These are phyloP conservation scores for Mycena sanguinolenta DNA, from an alignment of 768 basidiomycete genomes.

Conservation along the genomic window DNA sequence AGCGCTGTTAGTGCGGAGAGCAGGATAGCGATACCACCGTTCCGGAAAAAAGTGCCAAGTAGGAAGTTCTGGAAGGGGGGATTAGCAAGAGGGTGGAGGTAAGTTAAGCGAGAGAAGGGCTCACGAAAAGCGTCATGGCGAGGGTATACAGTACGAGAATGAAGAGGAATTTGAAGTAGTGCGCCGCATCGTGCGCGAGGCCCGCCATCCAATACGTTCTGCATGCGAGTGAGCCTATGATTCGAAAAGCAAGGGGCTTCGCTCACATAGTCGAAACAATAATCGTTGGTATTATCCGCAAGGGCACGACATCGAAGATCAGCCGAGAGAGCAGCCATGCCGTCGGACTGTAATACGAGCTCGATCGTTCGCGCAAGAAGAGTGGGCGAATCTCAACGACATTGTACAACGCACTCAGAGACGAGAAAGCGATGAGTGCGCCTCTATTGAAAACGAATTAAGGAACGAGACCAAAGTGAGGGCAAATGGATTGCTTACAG, in stretches of 20 bases:
- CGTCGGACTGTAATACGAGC: slow-evolving; percentile 89
- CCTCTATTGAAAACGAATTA: slow-evolving; percentile 62
- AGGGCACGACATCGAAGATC: slow-evolving; percentile 89
- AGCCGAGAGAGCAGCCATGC: slow-evolving; percentile 93
- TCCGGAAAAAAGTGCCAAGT: slow-evolving; percentile 84
- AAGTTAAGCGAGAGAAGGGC: slow-evolving; percentile 42
- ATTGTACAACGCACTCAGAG: slow-evolving; percentile 91
- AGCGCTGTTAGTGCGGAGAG: slow-evolving; percentile 82
- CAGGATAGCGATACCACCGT: slow-evolving; percentile 93
- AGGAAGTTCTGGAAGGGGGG: slow-evolving; percentile 81
- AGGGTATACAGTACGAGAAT: slow-evolving; percentile 89
- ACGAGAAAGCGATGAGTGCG: slow-evolving; percentile 91
- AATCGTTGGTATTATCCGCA: slow-evolving; percentile 91
- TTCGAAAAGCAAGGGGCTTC: slow-evolving; percentile 1
- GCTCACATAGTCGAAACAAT: slow-evolving; percentile 86
- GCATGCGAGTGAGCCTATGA: slow-evolving; percentile 9
- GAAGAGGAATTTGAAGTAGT: slow-evolving; percentile 96
- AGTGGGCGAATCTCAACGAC: slow-evolving; percentile 86
- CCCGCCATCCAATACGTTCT: slow-evolving; percentile 98
- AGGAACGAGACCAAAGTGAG: not conserved
- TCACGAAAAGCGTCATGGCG: slow-evolving; percentile 87
- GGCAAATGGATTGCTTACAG: slow-evolving; percentile 55
- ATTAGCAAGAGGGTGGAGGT: slow-evolving; percentile 1
- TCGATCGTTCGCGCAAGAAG: slow-evolving; percentile 91
- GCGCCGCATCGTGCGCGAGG: slow-evolving; percentile 77